These are phyloP conservation scores for Dothistroma pini DNA, from an alignment of 2,329 filamentous ascomycete species.

Conservation along the genomic window DNA sequence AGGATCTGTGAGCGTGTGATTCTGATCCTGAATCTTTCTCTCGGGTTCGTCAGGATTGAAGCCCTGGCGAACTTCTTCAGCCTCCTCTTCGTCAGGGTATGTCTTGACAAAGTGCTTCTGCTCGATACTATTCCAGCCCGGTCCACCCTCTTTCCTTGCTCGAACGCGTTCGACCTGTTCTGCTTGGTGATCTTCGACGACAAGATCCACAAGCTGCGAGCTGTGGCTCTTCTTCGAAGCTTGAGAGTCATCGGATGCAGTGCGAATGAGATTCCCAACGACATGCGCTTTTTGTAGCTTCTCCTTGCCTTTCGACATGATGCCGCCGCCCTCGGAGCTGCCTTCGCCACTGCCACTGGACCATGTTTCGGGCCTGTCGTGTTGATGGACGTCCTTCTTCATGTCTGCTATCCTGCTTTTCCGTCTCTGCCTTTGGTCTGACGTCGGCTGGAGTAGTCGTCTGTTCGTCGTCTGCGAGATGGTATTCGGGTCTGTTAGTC, in stretches of 20 bases:
- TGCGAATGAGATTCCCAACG: constrained; percentile 41
- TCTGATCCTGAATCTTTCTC: constrained; percentile 40
- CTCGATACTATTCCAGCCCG: constrained; percentile 57
- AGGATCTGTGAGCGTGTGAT: constrained; percentile 45
- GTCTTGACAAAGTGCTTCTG: constrained; percentile 54
- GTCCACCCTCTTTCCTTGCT: constrained; percentile 59
- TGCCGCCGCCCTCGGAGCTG: constrained; percentile 29
- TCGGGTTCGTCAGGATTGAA: constrained; percentile 50
- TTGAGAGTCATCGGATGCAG: constrained; percentile 43
- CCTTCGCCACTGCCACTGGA: constrained; percentile 19
- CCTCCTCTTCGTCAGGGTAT: constrained; percentile 46
- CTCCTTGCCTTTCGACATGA: constrained; percentile 28
- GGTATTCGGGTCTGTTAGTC: constrained; percentile 52
- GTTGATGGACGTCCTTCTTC: constrained; percentile 41
- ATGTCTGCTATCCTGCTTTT: constrained; percentile 48
- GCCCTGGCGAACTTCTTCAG: constrained; percentile 53
- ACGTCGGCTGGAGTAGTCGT: constrained; percentile 52
- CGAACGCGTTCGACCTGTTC: constrained; percentile 61
- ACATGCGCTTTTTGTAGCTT: constrained; percentile 31
- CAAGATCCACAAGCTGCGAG: constrained; percentile 63
- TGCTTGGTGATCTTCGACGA: constrained; percentile 61
- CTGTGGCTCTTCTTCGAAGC: constrained; percentile 49
- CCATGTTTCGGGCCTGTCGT: constrained; percentile 26
- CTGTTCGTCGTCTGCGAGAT: constrained; percentile 56
- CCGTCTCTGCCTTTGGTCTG: constrained; percentile 44